Evolutionary conservation across 192 early-diverging fungal species (phyloP), one percentile per base, ranked within the genome.

Genomic region (Coemansia sp.): DNA sequence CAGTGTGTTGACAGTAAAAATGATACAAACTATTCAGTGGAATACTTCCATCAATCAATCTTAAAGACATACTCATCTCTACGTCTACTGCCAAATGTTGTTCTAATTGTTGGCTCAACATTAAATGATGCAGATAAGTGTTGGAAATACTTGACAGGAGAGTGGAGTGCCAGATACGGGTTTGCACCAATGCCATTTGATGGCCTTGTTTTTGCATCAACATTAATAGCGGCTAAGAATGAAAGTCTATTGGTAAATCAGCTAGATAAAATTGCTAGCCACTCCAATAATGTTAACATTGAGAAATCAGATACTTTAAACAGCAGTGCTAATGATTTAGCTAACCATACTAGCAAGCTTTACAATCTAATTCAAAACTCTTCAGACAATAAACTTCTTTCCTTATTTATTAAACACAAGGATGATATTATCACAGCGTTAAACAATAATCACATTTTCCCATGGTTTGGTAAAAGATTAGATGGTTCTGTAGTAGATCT

Each of bases 101-200:
- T 88, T 11, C 75, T 98, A 12, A 89, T 98, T 43, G 93, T 87
- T 54, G 95, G 95, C 38, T 91, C 88, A 48, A 93, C 93, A 18
- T 96, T 96, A 66, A 94, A 94, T 67, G 90, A 89, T 53, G 87
- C 85, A 24, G 83, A 83, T 22, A 93, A 89, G 47, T 93, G 92
- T 5, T 64, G 92, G 44, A 93, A 93, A 24, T 98, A 94, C 77
- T 64, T 98, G 24, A 91, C 93, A 55, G 95, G 95, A 62, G 90
- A 98, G 42, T 98, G 95, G 95, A 83, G 85, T 61, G 56, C 70
- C 23, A 67, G 79, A 46, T 91, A 86, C 62, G 92, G 86, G 48
- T 85, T 84, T 55, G 87, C 92, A 10, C 87, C 93, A 38, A 98
- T 98, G 95, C 95, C 95, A 3, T 90, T 93, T 64, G 95, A 37